Base-by-base conservation (phyloP, 768 basidiomycete species). In the Phanerochaete carnosa region DNA sequence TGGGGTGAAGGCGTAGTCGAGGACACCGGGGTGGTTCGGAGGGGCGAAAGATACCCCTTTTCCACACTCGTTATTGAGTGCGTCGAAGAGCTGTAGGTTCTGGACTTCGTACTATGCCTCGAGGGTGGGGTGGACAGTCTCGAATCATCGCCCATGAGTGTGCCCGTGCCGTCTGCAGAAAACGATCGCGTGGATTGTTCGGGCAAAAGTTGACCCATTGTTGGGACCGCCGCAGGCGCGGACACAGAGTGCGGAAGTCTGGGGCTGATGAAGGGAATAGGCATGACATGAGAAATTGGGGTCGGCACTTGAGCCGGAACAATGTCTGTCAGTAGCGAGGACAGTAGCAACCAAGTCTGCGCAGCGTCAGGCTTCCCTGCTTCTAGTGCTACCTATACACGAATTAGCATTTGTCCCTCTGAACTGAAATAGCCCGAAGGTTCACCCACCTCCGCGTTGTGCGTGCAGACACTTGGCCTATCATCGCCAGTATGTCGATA, bases 291-390 rank as follows among this genome's bases (percentile, higher is more conserved):
- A 9, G 64, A 60, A 16, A 69, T 58, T 2, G 62, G 60, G 46
- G 57, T 60, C 58, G 75, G 59, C 62, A 71, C 47, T 45, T 70
- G 45, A 62, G 62, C 3, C 69, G 70, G 65, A 67, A 80, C 62
- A 50, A 83, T 69, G 55, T 86, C 79, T 0, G 75, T 74, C 22
- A 91, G 72, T 2, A 86, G 77, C 16, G 84, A 83, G 13, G 76
- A 80, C 22, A 94, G 70, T 1, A 93, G 72, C 9, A 83, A 64
- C 92, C 92, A 94, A 2, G 78, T 77, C 65, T 90, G 87, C 1
- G 85, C 86, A 2, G 82, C 81, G 3, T 80, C 75, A 28, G 77
- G 67, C 60, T 83, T 80, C 23, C 84, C 84, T 9, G 77, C 85
- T 57, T 82, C 74, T n/a, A 83, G 70, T 7, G 92, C 90, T 32